These are phyloP conservation scores for Metschnikowia orientalis DNA, from an alignment of 805 yeast species.

Conservation along the genomic window DNA sequence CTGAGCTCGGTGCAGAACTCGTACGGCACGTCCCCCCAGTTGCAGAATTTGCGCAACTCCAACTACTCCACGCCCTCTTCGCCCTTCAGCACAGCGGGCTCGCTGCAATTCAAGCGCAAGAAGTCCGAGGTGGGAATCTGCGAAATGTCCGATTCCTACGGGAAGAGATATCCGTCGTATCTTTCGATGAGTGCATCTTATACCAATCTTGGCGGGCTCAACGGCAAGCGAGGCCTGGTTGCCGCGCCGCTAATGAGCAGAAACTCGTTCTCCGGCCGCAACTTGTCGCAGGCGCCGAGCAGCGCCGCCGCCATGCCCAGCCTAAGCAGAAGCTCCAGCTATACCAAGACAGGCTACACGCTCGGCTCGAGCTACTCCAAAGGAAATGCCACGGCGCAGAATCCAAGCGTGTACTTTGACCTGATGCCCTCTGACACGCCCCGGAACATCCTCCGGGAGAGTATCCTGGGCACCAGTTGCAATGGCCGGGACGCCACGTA, in stretches of 20 bases:
- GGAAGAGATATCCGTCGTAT: constrained; percentile 18
- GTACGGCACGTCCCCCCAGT: constrained; percentile 2
- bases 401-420: constrained; percentile 7
- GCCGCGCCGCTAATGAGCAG: constrained; percentile 13
- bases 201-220: constrained; percentile 7
- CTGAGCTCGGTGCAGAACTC: constrained; percentile 1
- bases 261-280: constrained; percentile 8
- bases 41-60: constrained; percentile 1
- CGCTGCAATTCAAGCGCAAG: constrained; percentile 39
- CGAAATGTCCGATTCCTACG: constrained; percentile 19
- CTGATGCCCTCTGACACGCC: constrained; percentile 7
- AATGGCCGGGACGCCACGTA: constrained; percentile 10
- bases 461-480: constrained; percentile 8
- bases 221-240: constrained; percentile 16
- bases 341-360: constrained; percentile 1
- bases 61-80: constrained; percentile 14
- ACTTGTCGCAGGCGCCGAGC: no score
- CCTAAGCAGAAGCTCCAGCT: constrained; percentile 5
- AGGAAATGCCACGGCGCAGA: not conserved
- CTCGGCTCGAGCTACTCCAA: constrained; percentile 2
- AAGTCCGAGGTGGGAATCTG: constrained; percentile 34
- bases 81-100: constrained; percentile 16
- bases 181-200: constrained; percentile 14
- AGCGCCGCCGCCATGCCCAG: not conserved
- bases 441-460: constrained; percentile 3